These are phyloP conservation scores for Iberis pinnata DNA, from an alignment of 345 rosid species.

Conservation along the genomic window DNA sequence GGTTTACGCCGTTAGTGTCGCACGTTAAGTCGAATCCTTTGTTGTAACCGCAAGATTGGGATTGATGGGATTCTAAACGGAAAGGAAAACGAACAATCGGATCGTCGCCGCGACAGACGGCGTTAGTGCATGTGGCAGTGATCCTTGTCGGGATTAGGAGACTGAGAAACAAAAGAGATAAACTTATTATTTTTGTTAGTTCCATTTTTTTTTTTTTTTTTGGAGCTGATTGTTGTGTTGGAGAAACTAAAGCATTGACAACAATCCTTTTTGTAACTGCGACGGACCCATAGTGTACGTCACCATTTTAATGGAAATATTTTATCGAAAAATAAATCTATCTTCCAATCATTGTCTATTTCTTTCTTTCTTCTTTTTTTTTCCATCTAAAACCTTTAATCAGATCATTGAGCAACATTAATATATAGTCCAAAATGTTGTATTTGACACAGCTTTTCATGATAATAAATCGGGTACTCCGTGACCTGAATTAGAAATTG, in stretches of 20 bases:
- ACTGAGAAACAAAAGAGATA: slow-evolving; percentile 19
- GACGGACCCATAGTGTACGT: slow-evolving; percentile 19
- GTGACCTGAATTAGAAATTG: too few relatives aligned
- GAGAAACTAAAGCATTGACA: slow-evolving; percentile 12
- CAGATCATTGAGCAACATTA: too few relatives aligned
- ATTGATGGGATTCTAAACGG: slow-evolving; percentile 36
- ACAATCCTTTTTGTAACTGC: slow-evolving; percentile 20
- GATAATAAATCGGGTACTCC: too few relatives aligned
- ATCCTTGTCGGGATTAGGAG: slow-evolving; percentile 15
- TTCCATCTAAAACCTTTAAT: too few relatives aligned
- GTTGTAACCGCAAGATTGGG: slow-evolving; percentile 41
- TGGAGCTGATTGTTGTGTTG: background rate
- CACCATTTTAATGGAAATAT: slow-evolving; percentile 10
- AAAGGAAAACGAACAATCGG: slow-evolving; percentile 55
- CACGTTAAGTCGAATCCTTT: slow-evolving; percentile 50
- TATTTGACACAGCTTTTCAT: too few relatives aligned
- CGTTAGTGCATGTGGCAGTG: slow-evolving; percentile 28
- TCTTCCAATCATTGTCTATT: too few relatives aligned
- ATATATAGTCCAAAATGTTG: too few relatives aligned
- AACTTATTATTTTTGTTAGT: background rate
- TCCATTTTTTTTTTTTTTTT: slow-evolving; percentile 16
- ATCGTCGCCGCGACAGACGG: slow-evolving; percentile 36
- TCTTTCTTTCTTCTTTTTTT: too few relatives aligned
- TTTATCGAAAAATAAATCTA: too few relatives aligned
- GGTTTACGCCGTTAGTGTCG: slow-evolving; percentile 28